Base-by-base conservation (phyloP, 2,329 filamentous ascomycete genomes). In the Trichoderma atroviride region DNA sequence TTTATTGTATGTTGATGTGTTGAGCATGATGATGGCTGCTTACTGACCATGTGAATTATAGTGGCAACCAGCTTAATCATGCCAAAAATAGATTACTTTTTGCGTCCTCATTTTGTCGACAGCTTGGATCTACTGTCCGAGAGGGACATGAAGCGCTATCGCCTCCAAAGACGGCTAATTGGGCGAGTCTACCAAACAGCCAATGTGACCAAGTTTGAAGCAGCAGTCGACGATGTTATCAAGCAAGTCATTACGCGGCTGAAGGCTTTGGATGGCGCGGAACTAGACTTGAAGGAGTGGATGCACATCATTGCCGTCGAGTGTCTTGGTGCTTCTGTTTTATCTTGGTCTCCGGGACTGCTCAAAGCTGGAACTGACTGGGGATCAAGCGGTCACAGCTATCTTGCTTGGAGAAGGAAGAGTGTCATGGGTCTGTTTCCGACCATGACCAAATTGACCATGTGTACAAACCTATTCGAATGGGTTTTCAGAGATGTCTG, bases 291-390 rank as follows among this genome's bases (percentile, higher is more conserved):
- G 22, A 84, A 83, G 62, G 82, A 85, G 66, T 87, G 85, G 85
- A 87, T 87, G 84, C 85, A 87, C 75, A 86, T 87, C 68, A 78
- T 86, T 22, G 81, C 80, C 1, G 83, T 87, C 35, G 85, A 87
- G 71, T 85, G 82, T 27, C 81, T 87, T 2, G 81, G 83, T 0
- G 83, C 84, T 0, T 75, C 81, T 2, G 84, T 86, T 0, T 75
- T 87, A 1, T 83, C 83, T 0, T 87, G 85, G 85, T 86, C 85
- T 0, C 85, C 85, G 0, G 81, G 83, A 0, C 81, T 85, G 72
- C 74, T 86, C 11, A 77, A 78, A 10, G 76, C 77, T 27, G 78
- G 78, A 4, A 82, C 83, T 0, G 85, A 87, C 61, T 80, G 81
- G 69, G 81, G 81, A 0, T 83, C 85, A 0, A 82, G 85, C n/a